These are phyloP conservation scores for Cymbopogon citratus DNA, from an alignment of 176 grass and related monocot species.

Conservation along the genomic window DNA sequence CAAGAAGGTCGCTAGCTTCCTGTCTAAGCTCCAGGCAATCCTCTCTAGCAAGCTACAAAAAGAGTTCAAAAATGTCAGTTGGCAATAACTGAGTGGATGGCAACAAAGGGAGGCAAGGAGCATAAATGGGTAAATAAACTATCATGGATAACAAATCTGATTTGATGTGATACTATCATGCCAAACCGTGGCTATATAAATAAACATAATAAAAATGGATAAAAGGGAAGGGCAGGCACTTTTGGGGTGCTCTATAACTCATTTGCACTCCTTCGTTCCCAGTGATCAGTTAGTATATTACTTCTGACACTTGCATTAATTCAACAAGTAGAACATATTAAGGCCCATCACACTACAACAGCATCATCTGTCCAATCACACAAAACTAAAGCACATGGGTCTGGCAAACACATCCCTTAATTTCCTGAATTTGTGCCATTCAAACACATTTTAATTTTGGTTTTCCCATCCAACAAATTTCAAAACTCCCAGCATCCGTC, in stretches of 20 bases:
- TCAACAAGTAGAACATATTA: neutral
- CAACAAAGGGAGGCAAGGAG: slow-evolving; percentile 17
- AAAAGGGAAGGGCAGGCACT: neutral
- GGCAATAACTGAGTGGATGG: slow-evolving; percentile 13
- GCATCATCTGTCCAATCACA: neutral
- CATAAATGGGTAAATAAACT: slow-evolving; percentile 6
- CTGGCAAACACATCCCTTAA: neutral
- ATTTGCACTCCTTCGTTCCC: neutral
- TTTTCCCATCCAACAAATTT: neutral
- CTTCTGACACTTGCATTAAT: neutral
- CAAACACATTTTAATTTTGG: neutral
- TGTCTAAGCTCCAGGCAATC: slow-evolving; percentile 89
- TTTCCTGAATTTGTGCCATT: neutral
- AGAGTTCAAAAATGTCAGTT: slow-evolving; percentile 23
- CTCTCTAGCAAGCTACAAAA: slow-evolving; percentile 70
- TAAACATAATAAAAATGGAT: neutral
- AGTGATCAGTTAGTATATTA: neutral
- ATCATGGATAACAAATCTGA: neutral
- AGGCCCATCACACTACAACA: neutral
- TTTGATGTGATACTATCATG: slow-evolving; percentile 6
- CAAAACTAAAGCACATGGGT: neutral
- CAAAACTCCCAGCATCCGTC: neutral
- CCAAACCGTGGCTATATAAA: neutral
- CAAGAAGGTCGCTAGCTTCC: slow-evolving; percentile 86
- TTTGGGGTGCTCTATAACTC: neutral